Evolutionary conservation across 495 filamentous ascomycete species (phyloP).

Genomic region (Gamarada debralockiae): DNA sequence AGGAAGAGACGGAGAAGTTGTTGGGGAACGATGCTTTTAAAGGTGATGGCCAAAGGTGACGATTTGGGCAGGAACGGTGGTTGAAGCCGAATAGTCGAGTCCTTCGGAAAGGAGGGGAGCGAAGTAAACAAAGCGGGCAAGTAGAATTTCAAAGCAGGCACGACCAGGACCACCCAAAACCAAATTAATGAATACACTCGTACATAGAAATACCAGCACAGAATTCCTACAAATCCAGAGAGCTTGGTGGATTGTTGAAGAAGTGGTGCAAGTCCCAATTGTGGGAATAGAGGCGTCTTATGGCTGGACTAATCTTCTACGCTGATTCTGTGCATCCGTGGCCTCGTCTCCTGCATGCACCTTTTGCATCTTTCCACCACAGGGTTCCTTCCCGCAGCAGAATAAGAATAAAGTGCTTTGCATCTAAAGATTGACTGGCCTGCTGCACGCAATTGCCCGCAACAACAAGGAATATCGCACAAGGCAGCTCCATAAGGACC

Average conservation of each 20-base stretch:
- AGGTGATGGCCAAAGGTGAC: constrained; percentile 18
- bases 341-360: neutral
- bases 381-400: neutral
- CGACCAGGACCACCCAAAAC: constrained; percentile 1
- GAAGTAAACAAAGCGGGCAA: neutral
- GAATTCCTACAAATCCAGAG: neutral
- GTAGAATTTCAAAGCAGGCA: neutral
- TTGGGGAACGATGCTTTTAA: constrained; percentile 17
- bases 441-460: constrained; percentile 18
- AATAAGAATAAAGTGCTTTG: neutral
- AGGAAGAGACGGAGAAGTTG: constrained; percentile 10
- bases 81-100: constrained; percentile 6
- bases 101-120: too few species aligned
- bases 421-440: too few species aligned
- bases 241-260: constrained; percentile 5
- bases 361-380: too few species aligned
- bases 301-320: neutral
- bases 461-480: neutral
- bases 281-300: constrained; percentile 15
- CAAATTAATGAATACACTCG: neutral
- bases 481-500: too few species aligned
- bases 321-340: neutral
- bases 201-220: too few species aligned
- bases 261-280: neutral
- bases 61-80: constrained; percentile 13